phyloP scores from a whole-genome alignment of 2,329 filamentous ascomycete species.

The Huntiella abstrusa region DNA sequence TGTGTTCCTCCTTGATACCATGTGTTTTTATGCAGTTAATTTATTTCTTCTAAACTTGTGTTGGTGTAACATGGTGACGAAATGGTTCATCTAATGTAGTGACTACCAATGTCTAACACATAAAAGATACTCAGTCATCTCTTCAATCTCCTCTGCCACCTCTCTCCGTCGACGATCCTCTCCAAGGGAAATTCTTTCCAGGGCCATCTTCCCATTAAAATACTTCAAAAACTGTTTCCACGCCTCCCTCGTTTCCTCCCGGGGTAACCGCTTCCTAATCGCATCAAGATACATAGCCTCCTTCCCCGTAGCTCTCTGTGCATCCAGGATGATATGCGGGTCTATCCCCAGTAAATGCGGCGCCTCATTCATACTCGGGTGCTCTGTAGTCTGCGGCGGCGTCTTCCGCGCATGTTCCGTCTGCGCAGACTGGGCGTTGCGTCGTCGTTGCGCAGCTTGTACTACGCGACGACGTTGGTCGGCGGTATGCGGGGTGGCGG shows the following conservation, averaged over 20 bases:
- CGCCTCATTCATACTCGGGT: conserved; percentile 38
- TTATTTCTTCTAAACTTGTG: not conserved
- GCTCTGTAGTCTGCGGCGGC: conserved; percentile 28
- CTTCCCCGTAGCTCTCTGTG: conserved; percentile 57
- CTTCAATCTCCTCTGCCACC: conserved; percentile 45
- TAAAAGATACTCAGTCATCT: conserved; percentile 50
- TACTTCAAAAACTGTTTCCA: conserved; percentile 68
- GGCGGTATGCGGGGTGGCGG: conserved; percentile 6
- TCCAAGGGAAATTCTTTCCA: conserved; percentile 72
- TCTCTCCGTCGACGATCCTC: conserved; percentile 78
- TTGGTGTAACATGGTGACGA: not conserved
- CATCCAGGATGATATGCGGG: conserved; percentile 56
- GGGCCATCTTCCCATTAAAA: conserved; percentile 66
- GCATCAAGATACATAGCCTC: conserved; percentile 57
- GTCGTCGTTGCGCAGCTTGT: conserved; percentile 35
- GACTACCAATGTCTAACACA: conserved; percentile 49
- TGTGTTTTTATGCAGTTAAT: not conserved
- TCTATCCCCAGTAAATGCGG: conserved; percentile 35
- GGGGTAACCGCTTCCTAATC: conserved; percentile 32
- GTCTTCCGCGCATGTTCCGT: conserved; percentile 35
- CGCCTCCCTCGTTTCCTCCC: conserved; percentile 36
- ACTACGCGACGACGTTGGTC: conserved; percentile 24
- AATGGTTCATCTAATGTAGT: not conserved
- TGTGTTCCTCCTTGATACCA: not conserved
- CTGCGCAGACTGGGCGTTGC: conserved; percentile 36